A percentile compares a stretch with the other conserved stretches of the same genome.
Evolutionary conservation across 768 basidiomycete genomes (phyloP).

Genomic region (Boletus vinaceobasis): DNA sequence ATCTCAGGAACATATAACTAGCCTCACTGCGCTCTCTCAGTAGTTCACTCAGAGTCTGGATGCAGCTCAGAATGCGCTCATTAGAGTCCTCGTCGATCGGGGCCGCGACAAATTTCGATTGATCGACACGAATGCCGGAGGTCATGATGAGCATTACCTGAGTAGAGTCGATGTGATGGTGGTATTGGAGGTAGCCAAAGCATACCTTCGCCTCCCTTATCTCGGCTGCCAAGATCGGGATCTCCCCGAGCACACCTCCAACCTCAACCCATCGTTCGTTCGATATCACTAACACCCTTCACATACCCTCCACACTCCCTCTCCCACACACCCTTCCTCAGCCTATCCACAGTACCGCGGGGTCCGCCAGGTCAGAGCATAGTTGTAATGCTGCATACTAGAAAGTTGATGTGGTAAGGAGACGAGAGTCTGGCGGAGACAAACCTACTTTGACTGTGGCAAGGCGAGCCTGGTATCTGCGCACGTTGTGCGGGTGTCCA

Average conservation of each 20-base stretch:
- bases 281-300: slow-evolving; percentile 61
- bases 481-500: slow-evolving; percentile 27
- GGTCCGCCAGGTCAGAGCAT: too few species aligned
- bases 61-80: slow-evolving; percentile 95
- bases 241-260: slow-evolving; percentile 86
- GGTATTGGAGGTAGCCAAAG: background rate
- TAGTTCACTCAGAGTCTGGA: slow-evolving; percentile 86
- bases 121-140: slow-evolving; percentile 93
- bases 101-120: slow-evolving; percentile 89
- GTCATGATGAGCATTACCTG: slow-evolving; percentile 98
- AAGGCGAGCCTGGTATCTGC: slow-evolving; percentile 34
- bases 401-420: slow-evolving; percentile 8
- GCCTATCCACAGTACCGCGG: too few species aligned
- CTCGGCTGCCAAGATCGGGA: slow-evolving; percentile 92
- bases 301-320: slow-evolving; percentile 84
- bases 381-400: slow-evolving; percentile 41
- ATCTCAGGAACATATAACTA: slow-evolving; percentile 77
- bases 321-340: too few species aligned
- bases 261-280: slow-evolving; percentile 70
- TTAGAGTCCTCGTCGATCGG: slow-evolving; percentile 99
- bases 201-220: slow-evolving; percentile 84
- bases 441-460: slow-evolving; percentile 44
- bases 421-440: background rate
- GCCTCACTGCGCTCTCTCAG: slow-evolving; percentile 52
- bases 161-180: background rate